Conservation (phyloP, 345 rosid genomes). For the Atalantia buxifolia region DNA sequence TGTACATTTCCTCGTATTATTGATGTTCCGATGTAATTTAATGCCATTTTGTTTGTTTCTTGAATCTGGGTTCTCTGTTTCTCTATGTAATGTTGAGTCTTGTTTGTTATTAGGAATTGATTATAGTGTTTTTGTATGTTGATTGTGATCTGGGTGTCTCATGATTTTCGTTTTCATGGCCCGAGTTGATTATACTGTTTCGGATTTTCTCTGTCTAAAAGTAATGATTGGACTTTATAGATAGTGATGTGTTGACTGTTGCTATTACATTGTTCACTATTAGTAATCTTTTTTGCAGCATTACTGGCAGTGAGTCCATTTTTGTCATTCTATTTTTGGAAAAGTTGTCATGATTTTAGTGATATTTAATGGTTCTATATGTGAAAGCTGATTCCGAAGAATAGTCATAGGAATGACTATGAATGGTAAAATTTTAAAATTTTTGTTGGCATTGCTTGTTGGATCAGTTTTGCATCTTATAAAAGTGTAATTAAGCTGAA, state of each 20-base stretch:
- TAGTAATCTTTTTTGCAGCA: background rate
- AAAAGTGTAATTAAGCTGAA: background rate
- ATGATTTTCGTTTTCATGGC: background rate
- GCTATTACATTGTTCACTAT: background rate
- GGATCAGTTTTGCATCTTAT: background rate
- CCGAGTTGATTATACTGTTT: background rate
- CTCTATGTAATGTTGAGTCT: background rate
- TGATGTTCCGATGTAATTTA: background rate
- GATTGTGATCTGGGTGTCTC: background rate
- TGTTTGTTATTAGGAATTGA: background rate
- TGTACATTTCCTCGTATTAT: background rate
- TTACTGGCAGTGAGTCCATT: background rate
- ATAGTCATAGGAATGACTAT: background rate
- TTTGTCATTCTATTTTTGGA: background rate
- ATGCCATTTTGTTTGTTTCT: background rate
- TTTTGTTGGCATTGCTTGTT: background rate
- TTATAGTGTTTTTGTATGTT: background rate
- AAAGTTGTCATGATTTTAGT: background rate
- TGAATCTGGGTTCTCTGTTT: slow-evolving; percentile 1
- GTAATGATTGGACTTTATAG: background rate
- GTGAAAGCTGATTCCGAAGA: background rate
- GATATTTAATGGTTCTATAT: background rate
- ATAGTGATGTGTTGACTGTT: background rate
- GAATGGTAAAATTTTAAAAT: background rate
- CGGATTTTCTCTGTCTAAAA: too few species aligned